A percentile compares a stretch with the other conserved stretches of the same genome.
Evolutionary conservation across 768 basidiomycete species (phyloP).

Genomic region (Termitomyces sp.): DNA sequence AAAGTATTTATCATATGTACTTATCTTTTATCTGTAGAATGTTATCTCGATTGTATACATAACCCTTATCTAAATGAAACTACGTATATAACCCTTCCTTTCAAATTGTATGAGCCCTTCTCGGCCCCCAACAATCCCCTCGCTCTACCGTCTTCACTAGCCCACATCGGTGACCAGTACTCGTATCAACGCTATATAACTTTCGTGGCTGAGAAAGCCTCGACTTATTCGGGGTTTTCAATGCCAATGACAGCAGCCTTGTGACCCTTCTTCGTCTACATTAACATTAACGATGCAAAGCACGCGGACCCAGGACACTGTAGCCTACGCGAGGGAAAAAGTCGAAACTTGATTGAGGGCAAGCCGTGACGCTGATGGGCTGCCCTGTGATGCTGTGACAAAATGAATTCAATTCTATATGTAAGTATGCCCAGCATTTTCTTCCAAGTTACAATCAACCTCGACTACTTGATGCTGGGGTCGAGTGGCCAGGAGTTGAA

Average conservation of each 20-base stretch:
- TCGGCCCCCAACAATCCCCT: not conserved
- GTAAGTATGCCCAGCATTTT: not conserved
- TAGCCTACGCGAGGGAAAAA: not conserved
- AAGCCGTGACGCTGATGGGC: not conserved
- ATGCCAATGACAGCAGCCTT: not conserved
- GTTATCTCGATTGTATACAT: not conserved
- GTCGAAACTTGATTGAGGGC: not conserved
- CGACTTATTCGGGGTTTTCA: not conserved
- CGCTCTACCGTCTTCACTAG: not conserved
- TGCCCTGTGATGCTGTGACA: not conserved
- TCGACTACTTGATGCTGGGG: not conserved
- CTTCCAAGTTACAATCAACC: not conserved
- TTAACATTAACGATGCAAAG: not conserved
- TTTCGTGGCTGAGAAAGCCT: not conserved
- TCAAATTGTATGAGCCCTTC: not conserved
- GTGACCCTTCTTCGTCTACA: not conserved
- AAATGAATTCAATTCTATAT: no score
- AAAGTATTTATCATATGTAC: not conserved
- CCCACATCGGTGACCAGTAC: not conserved
- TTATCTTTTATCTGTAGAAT: not conserved
- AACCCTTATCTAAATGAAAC: not conserved
- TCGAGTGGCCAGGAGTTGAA: not conserved
- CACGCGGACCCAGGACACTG: slow-evolving; percentile 5
- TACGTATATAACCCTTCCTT: not conserved
- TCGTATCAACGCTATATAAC: not conserved